Percentiles rank a stretch among this genome's conserved stretches.
Conservation (phyloP, 495 filamentous ascomycete genomes). For the Aspergillus cavernicola region DNA sequence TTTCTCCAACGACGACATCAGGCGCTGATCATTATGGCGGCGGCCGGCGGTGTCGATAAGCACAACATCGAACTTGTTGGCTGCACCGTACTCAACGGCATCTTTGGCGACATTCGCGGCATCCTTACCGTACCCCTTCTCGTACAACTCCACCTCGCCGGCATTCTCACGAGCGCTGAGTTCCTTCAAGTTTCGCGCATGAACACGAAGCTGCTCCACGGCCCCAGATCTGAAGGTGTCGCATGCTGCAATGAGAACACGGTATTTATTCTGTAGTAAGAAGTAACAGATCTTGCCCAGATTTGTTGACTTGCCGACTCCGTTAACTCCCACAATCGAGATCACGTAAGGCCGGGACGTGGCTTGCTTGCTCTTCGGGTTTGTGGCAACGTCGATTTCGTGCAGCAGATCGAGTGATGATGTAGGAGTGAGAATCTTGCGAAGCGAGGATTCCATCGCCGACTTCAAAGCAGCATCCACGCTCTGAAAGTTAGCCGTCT, state of each 20-base stretch:
- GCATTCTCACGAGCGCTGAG: constrained; percentile 71
- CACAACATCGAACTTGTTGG: constrained; percentile 83
- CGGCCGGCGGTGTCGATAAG: constrained; percentile 95
- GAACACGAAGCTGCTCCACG: constrained; percentile 93
- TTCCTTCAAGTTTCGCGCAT: constrained; percentile 86
- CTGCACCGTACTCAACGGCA: constrained; percentile 73
- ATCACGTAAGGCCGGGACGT: constrained; percentile 85
- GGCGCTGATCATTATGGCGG: constrained; percentile 87
- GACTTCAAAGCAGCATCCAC: constrained; percentile 76
- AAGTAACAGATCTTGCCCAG: constrained; percentile 97
- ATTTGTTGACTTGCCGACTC: constrained; percentile 96
- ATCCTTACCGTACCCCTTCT: constrained; percentile 97
- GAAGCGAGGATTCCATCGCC: constrained; percentile 85
- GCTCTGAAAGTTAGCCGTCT: constrained; percentile 91
- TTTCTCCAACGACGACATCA: constrained; percentile 95
- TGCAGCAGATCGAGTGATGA: constrained; percentile 90
- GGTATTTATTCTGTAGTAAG: constrained; percentile 92
- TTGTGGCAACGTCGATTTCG: constrained; percentile 78
- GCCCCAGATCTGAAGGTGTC: constrained; percentile 98
- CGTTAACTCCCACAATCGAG: constrained; percentile 96
- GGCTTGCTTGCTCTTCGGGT: constrained; percentile 48
- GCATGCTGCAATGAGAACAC: constrained; percentile 90
- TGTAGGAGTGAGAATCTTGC: constrained; percentile 92
- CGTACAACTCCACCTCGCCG: constrained; percentile 82
- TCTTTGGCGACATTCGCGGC: constrained; percentile 94